Base-by-base conservation (phyloP, 176 grass and related monocot genomes). In the Paspalum notatum region DNA sequence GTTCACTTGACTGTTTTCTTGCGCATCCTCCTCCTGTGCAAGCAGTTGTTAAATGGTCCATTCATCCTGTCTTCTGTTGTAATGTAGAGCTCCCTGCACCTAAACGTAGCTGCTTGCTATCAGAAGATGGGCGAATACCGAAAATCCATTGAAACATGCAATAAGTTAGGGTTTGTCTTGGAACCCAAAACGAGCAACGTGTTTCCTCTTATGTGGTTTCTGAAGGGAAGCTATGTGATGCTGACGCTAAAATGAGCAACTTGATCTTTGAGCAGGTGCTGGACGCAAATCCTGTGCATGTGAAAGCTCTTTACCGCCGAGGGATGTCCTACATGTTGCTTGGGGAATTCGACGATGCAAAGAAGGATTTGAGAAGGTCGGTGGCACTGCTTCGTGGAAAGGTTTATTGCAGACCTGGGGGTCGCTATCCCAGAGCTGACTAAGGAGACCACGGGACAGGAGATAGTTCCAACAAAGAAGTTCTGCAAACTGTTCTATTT, bases 61-160 rank as follows among this genome's bases (percentile, higher is more conserved):
- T 84, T 60, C 56, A 85, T 71, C 71, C 60, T 85, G 11, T 52
- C 40, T 82, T 77, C 80, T 83, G 40, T 78, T 81, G 70, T 45
- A 12, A 58, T 75, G 82, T 88, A 98, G 96, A 98, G 80, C 84
- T 87, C 75, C 54, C 66, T 98, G 61, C 88, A 98, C 84, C 87
- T 98, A 62, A 98, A 98, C 90, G 90, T 98, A 68, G 96, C 92
- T 73, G 89, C 89, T 76, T 98, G 96, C 86, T 93, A 95, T 69
- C 92, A 95, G 86, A 98, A 93, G 90, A 87, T 93, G 48, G 90
- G 84, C 14, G 90, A 98, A 66, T 82, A 85, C 66, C 93, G 88
- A 83, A 98, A 91, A 82, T 95, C 96, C 50, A 91, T 93, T 79
- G 96, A 98, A 66, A 74, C 84, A 11, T 98, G 96, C 86, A 95